A percentile compares a stretch with the other conserved stretches of the same genome.
Conservation (phyloP, 176 grass and related monocot genomes). For the Pontederia crassipes region DNA sequence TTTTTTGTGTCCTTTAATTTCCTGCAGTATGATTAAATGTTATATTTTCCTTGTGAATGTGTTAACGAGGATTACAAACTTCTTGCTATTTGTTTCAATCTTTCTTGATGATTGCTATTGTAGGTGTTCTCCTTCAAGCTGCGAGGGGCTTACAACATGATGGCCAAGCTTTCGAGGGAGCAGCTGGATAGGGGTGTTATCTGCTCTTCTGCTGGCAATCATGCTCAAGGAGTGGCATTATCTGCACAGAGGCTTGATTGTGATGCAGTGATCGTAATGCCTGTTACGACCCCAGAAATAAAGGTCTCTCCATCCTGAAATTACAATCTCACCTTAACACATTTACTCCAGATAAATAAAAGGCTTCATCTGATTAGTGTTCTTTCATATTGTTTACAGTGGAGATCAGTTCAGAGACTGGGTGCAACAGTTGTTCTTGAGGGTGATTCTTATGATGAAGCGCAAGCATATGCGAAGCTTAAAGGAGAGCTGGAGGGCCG, state of each 20-base stretch:
- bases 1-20: too few species aligned
- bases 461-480: slow-evolving; percentile 76
- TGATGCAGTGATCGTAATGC: slow-evolving; percentile 97
- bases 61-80: too few species aligned
- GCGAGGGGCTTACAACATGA: slow-evolving; percentile 97
- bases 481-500: slow-evolving; percentile 64
- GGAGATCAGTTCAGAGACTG: slow-evolving; percentile 76
- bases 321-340: not conserved
- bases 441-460: slow-evolving; percentile 92
- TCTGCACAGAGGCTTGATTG: slow-evolving; percentile 59
- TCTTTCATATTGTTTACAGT: slow-evolving; percentile 29
- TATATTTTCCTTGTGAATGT: too few species aligned
- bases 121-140: slow-evolving; percentile 98
- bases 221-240: slow-evolving; percentile 95
- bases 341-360: too few species aligned
- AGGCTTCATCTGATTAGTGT: too few species aligned
- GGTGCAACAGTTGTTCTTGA: slow-evolving; percentile 82
- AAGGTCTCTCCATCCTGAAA: slow-evolving; percentile 39
- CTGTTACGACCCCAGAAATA: slow-evolving; percentile 96
- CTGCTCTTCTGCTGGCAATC: slow-evolving; percentile 97
- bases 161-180: slow-evolving; percentile 66
- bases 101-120: not conserved
- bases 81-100: not conserved
- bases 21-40: too few species aligned
- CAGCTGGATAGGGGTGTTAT: slow-evolving; percentile 76